Base-by-base conservation (phyloP, 352 stramenopile genomes). In the Pythium biforme region DNA sequence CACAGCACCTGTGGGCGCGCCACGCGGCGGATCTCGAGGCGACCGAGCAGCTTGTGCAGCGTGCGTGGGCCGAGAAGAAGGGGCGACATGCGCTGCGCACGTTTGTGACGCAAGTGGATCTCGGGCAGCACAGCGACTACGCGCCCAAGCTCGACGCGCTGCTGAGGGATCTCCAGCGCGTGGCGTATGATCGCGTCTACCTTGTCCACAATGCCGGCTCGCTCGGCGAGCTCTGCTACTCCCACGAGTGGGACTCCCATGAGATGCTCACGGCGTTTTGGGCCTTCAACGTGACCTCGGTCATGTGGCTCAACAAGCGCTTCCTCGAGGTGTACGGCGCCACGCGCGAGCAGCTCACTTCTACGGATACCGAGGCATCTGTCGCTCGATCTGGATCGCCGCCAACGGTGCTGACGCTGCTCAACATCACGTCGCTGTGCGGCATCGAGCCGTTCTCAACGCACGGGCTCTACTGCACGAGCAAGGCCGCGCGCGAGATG, bases 401-500 rank as follows among this genome's bases (percentile, higher is more conserved):
- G 37, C 4, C 22, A 8, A 17, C 29, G 14, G 33, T 69, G 31
- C 64, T 60, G 25, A 61, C 71, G 49, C 72, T 96, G 45, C 55
- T 96, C 31, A 97, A 97, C 55, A 80, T 97, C 47, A 94, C 86
- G 33, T 96, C 87, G 26, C 72, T 96, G 15, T 90, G 80, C 49
- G 88, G 81, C 25, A 81, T 97, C 48, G 63, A 92, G 62, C 77
- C 89, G 14, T 93, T 93, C 61, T 71, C 76, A 62, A 90, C 83
- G 23, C 89, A 91, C 48, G 76, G 81, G 25, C 67, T 88, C 26
- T 97, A 97, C 57, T 96, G 88, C 64, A 81, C 79, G 10, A 77
- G 83, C 50, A 97, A 97, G 58, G 83, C 86, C 20, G 89, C 88
- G 29, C 75, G 88, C 22, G 88, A 97, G 63, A 97, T 97, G 89